A percentile compares a stretch with the other conserved stretches of the same genome.
These are phyloP conservation scores for Diaporthe vaccinii DNA, from an alignment of 2,329 filamentous ascomycete genomes.

Conservation along the genomic window DNA sequence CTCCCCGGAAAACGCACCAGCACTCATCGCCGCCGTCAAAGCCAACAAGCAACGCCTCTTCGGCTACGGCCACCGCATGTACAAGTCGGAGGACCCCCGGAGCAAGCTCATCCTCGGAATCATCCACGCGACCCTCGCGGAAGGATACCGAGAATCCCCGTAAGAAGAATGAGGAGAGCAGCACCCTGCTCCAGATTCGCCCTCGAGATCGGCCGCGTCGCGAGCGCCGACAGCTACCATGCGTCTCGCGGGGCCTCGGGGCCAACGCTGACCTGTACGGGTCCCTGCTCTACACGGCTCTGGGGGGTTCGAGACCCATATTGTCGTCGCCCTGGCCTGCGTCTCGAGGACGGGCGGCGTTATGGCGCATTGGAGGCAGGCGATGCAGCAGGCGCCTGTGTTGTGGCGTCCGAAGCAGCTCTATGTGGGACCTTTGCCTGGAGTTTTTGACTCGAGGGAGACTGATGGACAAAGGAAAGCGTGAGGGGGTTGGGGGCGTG, in stretches of 20 bases:
- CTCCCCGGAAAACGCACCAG: constrained; percentile 62
- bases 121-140: not conserved
- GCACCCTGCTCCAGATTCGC: constrained; percentile 9
- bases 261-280: constrained; percentile 12
- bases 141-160: too few relatives aligned
- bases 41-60: constrained; percentile 63
- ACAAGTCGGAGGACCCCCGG: constrained; percentile 66
- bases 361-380: constrained; percentile 15
- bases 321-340: not conserved
- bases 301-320: not conserved
- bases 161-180: too few relatives aligned
- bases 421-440: not conserved
- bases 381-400: not conserved
- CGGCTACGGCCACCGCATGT: constrained; percentile 68
- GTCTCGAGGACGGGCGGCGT: not conserved
- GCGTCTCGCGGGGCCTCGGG: not conserved
- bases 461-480: too few relatives aligned
- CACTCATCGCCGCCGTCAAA: constrained; percentile 63
- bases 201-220: not conserved
- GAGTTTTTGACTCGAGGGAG: not conserved
- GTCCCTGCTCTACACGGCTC: not conserved
- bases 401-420: not conserved
- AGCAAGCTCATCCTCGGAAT: not conserved
- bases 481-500: too few relatives aligned
- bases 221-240: constrained; percentile 4